Evolutionary conservation across 176 grass and related monocot species (phyloP).

Genomic region (Stipa capillata): DNA sequence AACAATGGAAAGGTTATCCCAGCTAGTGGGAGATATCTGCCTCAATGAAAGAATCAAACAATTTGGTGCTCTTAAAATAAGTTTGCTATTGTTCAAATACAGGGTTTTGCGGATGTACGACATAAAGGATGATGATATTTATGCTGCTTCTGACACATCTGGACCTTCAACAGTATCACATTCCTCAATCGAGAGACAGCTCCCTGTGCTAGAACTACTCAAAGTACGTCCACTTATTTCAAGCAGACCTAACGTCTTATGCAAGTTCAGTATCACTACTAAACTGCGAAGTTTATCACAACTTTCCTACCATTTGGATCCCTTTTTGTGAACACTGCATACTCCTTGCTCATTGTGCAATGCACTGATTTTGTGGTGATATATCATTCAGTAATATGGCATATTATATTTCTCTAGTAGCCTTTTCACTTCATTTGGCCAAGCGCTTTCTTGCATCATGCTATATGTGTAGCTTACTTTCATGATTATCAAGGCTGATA

Average conservation of each 20-base stretch:
- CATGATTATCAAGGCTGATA: background rate
- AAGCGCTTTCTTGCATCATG: background rate
- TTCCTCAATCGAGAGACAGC: slow-evolving; percentile 42
- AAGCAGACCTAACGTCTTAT: slow-evolving; percentile 12
- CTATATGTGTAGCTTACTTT: background rate
- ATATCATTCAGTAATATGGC: background rate
- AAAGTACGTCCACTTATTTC: slow-evolving; percentile 58
- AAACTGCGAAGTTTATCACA: background rate
- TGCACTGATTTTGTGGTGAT: background rate
- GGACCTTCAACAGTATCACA: slow-evolving; percentile 27
- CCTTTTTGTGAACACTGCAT: background rate
- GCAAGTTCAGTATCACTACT: background rate
- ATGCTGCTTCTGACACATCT: slow-evolving; percentile 34
- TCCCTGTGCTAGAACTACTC: slow-evolving; percentile 82
- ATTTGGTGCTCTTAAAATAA: slow-evolving; percentile 1
- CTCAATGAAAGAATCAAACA: background rate
- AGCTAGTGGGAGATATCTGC: background rate
- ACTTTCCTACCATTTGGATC: background rate
- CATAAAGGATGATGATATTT: slow-evolving; percentile 63
- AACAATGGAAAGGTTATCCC: background rate
- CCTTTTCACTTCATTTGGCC: background rate
- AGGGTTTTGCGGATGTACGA: slow-evolving; percentile 90
- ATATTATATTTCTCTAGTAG: slow-evolving; percentile 7
- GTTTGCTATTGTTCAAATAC: slow-evolving; percentile 25
- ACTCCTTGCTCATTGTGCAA: background rate